Percentiles rank a stretch among this genome's conserved stretches.
Evolutionary conservation across 345 rosid species (phyloP).

Genomic region (Linum tenue): DNA sequence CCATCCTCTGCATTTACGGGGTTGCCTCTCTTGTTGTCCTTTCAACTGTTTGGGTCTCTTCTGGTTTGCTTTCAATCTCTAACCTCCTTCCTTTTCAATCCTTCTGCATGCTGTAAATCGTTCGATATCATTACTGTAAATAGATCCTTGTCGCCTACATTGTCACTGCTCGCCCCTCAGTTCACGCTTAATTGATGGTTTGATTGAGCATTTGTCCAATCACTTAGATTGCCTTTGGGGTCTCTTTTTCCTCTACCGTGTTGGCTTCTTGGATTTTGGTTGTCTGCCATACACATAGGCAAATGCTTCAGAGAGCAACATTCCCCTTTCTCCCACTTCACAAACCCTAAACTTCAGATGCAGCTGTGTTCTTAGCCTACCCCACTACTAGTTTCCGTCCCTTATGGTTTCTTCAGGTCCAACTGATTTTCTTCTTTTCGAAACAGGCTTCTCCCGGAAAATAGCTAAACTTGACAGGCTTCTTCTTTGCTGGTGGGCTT

Average conservation of each 20-base stretch:
- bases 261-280: no score
- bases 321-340: neutral
- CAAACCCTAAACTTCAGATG: no score
- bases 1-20: slow-evolving; percentile 45
- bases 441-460: slow-evolving; percentile 37
- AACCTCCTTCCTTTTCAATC: neutral
- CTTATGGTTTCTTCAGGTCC: neutral
- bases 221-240: neutral
- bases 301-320: neutral
- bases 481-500: slow-evolving; percentile 98
- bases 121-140: neutral
- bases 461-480: slow-evolving; percentile 41
- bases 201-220: neutral
- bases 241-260: neutral
- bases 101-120: neutral
- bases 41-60: slow-evolving; percentile 52
- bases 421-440: neutral
- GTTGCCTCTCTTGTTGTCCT: slow-evolving; percentile 45
- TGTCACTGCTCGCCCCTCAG: no score
- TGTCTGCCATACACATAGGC: neutral
- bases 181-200: no score
- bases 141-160: neutral
- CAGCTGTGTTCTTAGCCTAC: neutral
- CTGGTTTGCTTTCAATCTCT: slow-evolving; percentile 33
- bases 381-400: neutral